Evolutionary conservation across 1,284 basidiomycete species (phyloP).

Genomic region (Trametes versicolor): DNA sequence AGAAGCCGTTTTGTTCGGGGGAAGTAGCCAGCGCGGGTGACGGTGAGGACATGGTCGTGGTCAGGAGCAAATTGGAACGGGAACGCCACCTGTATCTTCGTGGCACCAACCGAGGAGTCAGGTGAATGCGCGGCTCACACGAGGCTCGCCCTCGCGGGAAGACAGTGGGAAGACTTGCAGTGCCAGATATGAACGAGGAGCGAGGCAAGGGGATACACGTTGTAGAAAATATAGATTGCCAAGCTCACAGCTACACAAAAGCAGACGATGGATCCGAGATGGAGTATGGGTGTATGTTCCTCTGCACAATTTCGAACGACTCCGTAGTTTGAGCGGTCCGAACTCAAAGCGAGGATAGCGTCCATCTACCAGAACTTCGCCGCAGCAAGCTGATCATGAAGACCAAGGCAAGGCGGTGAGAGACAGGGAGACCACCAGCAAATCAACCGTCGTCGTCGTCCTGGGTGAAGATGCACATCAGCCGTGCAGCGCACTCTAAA

Average conservation of each 20-base stretch:
- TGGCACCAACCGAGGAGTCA: conserved; percentile 25
- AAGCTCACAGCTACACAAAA: conserved; percentile 3
- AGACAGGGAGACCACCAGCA: conserved; percentile 69
- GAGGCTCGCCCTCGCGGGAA: conserved; percentile 27
- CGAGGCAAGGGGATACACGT: background rate
- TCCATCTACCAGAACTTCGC: conserved; percentile 70
- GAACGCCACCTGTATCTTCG: conserved; percentile 12
- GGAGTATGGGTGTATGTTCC: conserved; percentile 59
- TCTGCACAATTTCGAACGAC: conserved; percentile 81
- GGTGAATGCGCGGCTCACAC: conserved; percentile 32
- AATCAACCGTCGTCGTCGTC: conserved; percentile 80
- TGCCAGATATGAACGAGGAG: background rate
- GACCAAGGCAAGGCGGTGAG: conserved; percentile 59
- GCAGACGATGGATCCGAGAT: conserved; percentile 2
- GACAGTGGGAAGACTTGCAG: conserved; percentile 1
- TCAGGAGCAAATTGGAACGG: background rate
- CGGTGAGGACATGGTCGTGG: conserved; percentile 30
- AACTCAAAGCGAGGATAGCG: conserved; percentile 81
- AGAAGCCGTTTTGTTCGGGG: conserved; percentile 7
- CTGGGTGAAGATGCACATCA: conserved; percentile 51
- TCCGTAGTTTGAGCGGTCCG: conserved; percentile 64
- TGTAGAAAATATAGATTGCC: conserved; percentile 5
- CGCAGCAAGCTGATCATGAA: conserved; percentile 43
- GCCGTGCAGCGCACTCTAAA: conserved; percentile 12
- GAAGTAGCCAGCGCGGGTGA: conserved; percentile 14